Base-by-base conservation (phyloP, 495 filamentous ascomycete genomes). In the Trichoderma parareesei region DNA sequence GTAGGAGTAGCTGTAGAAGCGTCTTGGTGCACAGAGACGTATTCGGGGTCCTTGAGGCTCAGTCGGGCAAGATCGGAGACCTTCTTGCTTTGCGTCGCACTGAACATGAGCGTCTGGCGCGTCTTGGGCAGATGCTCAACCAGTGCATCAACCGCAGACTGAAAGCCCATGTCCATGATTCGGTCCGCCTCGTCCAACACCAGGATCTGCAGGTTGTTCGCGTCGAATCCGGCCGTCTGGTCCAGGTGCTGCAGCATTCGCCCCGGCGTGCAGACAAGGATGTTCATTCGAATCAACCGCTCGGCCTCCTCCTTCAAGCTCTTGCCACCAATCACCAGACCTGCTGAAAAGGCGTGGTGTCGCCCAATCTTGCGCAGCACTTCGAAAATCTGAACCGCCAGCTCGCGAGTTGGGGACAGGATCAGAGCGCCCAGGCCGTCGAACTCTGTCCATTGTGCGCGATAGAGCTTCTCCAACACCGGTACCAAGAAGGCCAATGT, bases 151-250 rank as follows among this genome's bases (percentile, higher is more conserved):
- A 99, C 85, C 0, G 90, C 89, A 14, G 83, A 80, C 73, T 96
- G 90, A 73, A 99, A 99, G 11, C 94, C 94, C 92, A 97, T 95
- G 73, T 99, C 94, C 82, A 99, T 84, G 68, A 98, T 97, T 40
- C 94, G 84, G 72, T 99, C 94, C 4, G 94, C 94, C 72, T 99
- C 94, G 69, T 99, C 94, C 66, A 99, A 80, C 5, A 98, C 94
- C 38, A 99, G 81, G 73, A 98, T 89, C 74, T 95, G 89, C 62
- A 99, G 71, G 74, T 94, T 96, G 69, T 90, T 87, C 46, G 94
- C 88, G 63, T 95, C 92, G 69, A 99, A 90, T 41, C 87, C 85
- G 6, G 92, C 89, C 0, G 94, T 98, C 77, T 98, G 92, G 72
- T 96, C 92, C 73, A 99, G 78, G 75, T 99, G 94, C 74, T 99